Base-by-base conservation (phyloP, 257 asterid genomes). In the Penstemon barbatus region DNA sequence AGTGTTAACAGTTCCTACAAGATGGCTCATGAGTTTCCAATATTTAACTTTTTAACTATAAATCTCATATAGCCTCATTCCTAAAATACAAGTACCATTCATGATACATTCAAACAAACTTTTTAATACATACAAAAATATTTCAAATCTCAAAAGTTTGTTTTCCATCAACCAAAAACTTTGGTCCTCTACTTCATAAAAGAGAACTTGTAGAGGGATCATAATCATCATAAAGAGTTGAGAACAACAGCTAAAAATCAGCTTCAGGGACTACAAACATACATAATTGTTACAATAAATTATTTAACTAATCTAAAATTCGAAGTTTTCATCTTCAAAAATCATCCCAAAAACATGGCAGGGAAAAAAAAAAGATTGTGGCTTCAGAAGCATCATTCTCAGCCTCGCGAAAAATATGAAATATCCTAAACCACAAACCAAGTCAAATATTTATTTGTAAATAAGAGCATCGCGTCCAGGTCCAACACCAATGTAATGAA, bases 381-480 rank as follows among this genome's bases (percentile, higher is more conserved):
- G 63, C 57, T 9, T 45, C 55, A 36, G 61, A 57, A 55, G 51
- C 50, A 65, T 54, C 65, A 57, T 63, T 56, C 61, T 13, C 56
- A 58, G 72, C 69, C 63, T 40, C 8, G 50, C 57, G 53, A 40
- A 74, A 61, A 40, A 41, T 48, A 60, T 68, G 37, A 50, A 51
- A 33, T 46, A 57, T 38, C 19, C 68, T 5, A 50, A 57, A 33
- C 41, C 15, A 61, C 4, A 50, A 57, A 33, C 41, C 15, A 61
- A 66, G 40, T 37, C 56, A 10, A 64, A 66, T 56, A 36, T n/a
- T 84, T 76, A 92, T 74, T 89, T 94, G 91, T 94, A 91, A 67
- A 94, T 89, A 33, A 94, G 96, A 61, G 99, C 96, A 65, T 94
- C 97, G 1, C 97, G 97, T 25, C 97, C 95, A 4, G 99, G 97